Evolutionary conservation across 306 rosid species (phyloP).

Genomic region (Ziziphus jujuba): DNA sequence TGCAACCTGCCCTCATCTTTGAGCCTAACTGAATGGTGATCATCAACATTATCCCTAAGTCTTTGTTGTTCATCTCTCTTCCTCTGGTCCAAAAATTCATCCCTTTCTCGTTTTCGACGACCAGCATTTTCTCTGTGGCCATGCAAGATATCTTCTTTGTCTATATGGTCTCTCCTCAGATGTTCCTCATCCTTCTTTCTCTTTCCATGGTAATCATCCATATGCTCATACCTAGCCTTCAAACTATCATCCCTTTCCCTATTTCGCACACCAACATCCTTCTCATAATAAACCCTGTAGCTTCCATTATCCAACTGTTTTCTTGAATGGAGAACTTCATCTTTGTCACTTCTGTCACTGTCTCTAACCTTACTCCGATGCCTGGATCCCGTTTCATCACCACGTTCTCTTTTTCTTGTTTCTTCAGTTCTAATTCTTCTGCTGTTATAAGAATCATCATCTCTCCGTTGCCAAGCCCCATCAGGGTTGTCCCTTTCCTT

Average conservation of each 20-base stretch:
- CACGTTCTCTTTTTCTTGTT: conserved; percentile 78
- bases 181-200: conserved; percentile 89
- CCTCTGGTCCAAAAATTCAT: conserved; percentile 68
- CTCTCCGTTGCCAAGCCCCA: conserved; percentile 69
- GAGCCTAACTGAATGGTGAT: conserved; percentile 68
- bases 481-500: conserved; percentile 81
- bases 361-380: conserved; percentile 74
- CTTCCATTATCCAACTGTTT: conserved; percentile 83
- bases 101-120: conserved; percentile 77
- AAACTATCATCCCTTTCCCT: conserved; percentile 84
- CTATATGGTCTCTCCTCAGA: conserved; percentile 67
- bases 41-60: conserved; percentile 68
- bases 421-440: conserved; percentile 79
- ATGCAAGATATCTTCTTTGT: conserved; percentile 72
- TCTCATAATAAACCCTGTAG: conserved; percentile 76
- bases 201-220: conserved; percentile 81
- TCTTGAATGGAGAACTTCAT: conserved; percentile 53
- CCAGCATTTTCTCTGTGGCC: conserved; percentile 62
- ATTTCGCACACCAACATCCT: conserved; percentile 70
- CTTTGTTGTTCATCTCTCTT: conserved; percentile 79
- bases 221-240: conserved; percentile 68
- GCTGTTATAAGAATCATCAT: conserved; percentile 69
- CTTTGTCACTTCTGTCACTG: conserved; percentile 72
- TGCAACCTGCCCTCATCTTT: conserved; percentile 74
- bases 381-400: conserved; percentile 55